Evolutionary conservation across 192 early-diverging fungal genomes (phyloP).

Genomic region (Entrophospora sp.): DNA sequence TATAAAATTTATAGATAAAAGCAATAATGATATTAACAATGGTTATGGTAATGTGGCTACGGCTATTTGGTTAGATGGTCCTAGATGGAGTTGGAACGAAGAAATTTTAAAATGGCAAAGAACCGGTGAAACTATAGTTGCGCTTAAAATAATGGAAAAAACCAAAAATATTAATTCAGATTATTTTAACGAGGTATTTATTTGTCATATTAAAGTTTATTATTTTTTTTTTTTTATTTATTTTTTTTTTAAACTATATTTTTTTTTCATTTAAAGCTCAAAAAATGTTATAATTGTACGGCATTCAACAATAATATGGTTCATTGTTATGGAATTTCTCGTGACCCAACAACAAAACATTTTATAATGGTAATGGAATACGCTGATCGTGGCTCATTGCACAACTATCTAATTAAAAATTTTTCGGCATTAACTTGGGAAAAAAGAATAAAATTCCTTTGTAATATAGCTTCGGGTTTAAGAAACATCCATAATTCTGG

Average conservation of each 20-base stretch:
- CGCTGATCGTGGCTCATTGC: not conserved
- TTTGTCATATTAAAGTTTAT: not conserved
- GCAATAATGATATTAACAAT: too few species aligned
- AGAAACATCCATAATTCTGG: not conserved
- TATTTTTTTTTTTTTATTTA: not conserved
- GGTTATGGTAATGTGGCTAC: not conserved
- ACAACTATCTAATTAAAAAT: not conserved
- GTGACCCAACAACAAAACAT: not conserved
- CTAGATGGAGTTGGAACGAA: constrained; percentile 1
- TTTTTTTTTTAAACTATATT: not conserved
- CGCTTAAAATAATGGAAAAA: not conserved
- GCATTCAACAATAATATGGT: not conserved
- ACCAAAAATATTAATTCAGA: not conserved
- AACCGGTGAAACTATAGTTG: not conserved
- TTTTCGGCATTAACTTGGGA: not conserved
- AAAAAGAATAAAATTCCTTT: not conserved
- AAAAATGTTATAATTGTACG: not conserved
- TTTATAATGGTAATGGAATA: not conserved
- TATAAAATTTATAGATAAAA: not conserved
- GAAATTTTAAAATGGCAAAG: not conserved
- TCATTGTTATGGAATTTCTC: not conserved
- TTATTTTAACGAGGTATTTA: not conserved
- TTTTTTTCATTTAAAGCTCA: not conserved
- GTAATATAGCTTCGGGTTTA: not conserved
- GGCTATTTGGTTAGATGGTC: constrained; percentile 4